Percentiles rank a stretch among this genome's conserved stretches.
These are phyloP conservation scores for Sugiyamaella xylanicola DNA, from an alignment of 1,139 yeast genomes.

Conservation along the genomic window DNA sequence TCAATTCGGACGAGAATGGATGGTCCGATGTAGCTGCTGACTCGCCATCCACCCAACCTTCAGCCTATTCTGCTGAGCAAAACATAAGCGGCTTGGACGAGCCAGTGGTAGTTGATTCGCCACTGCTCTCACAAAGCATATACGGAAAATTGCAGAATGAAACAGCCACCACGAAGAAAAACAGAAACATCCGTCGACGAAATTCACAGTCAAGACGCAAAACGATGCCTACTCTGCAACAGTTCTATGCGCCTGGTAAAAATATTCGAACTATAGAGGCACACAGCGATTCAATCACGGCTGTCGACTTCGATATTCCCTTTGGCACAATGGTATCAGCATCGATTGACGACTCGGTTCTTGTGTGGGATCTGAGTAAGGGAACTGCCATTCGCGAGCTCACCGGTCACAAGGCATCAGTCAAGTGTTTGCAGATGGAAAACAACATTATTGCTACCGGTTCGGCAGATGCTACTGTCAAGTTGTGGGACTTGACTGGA, in stretches of 20 bases:
- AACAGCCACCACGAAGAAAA: conserved; percentile 8
- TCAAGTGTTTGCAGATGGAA: conserved; percentile 60
- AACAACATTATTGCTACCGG: conserved; percentile 60
- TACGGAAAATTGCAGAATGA: conserved; percentile 39
- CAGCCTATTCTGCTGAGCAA: too few relatives aligned
- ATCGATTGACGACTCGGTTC: conserved; percentile 74
- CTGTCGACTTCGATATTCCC: conserved; percentile 67
- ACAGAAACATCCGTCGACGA: conserved; percentile 11
- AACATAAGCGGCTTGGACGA: too few relatives aligned
- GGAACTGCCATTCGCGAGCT: conserved; percentile 44
- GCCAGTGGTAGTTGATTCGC: conserved; percentile 6
- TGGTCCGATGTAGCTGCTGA: conserved; percentile 15
- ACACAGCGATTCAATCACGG: conserved; percentile 54
- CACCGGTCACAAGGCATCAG: conserved; percentile 50
- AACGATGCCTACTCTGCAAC: conserved; percentile 62
- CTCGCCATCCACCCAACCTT: neutral
- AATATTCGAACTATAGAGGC: conserved; percentile 55
- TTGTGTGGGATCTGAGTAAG: conserved; percentile 77
- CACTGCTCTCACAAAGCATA: conserved; percentile 44
- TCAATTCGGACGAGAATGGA: conserved; percentile 5
- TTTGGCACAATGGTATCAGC: conserved; percentile 78
- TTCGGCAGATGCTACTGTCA: conserved; percentile 61
- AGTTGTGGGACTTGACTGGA: conserved; percentile 57
- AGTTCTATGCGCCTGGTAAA: conserved; percentile 61
- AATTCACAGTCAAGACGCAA: conserved; percentile 43